Evolutionary conservation across 192 early-diverging fungal genomes (phyloP), one percentile per base, ranked within the genome.

Genomic region (Coemansia sp.): DNA sequence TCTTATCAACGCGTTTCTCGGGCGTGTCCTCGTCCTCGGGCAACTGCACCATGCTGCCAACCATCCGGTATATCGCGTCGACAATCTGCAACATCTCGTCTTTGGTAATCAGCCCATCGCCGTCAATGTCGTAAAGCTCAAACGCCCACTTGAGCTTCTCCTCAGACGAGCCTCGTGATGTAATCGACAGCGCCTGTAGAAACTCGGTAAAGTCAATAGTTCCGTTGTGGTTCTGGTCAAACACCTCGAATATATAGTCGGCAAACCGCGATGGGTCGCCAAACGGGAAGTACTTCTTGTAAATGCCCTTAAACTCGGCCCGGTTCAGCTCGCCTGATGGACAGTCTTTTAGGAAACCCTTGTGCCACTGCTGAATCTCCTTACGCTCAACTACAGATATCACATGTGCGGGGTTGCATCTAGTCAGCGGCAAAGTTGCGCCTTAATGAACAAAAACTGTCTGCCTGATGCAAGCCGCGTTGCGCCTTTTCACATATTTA

Each of bases 251-350:
- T 2, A 94, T 93, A 68, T 88, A 88, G 74, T 95, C 90, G 8
- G 95, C 92, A 79, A 94, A 98, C 45, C 85, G 84, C 45, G 89
- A 87, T 5, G 93, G 86, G 72, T 98, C 93, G 24, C 95, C 95
- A 73, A 98, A 96, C n/a, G 95, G 94, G 65, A 98, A 98, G 71
- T 93, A 96, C 63, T 92, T 90, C 76, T 96, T 95, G 83, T 95
- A 98, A 56, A 96, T 94, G 56, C 92, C 88, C 74, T 89, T 89
- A 65, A 98, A 96, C 64, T 94, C 90, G 3, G 87, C 78, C 68
- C 88, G 86, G 84, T 92, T 87, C 29, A 98, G 84, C 70, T 88
- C 78, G 24, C 95, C 95, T 6, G 84, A 79, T 7, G 95, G 95
- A 63, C 93, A 95, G 67, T 95, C 94, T 76, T 93, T 94, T 50